Conservation (phyloP, 2,329 filamentous ascomycete species). For the Grosmannia clavigera region DNA sequence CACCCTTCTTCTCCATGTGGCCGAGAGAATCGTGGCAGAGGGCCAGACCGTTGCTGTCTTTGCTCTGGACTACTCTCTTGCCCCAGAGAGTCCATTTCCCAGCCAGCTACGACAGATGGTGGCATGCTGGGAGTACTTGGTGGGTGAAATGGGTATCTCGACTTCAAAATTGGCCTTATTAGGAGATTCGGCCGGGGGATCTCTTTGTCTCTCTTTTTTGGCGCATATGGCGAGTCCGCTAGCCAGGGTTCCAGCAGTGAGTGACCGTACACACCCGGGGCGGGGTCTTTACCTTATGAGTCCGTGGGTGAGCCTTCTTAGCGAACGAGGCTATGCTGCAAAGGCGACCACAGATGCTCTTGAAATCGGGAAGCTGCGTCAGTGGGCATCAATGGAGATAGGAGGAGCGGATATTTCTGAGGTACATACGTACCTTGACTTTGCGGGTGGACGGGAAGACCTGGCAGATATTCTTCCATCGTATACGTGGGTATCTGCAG, state of each 20-base stretch:
- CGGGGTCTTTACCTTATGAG: neutral
- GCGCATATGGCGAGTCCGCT: neutral
- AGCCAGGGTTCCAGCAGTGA: neutral
- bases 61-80: neutral
- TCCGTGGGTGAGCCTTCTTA: neutral
- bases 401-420: neutral
- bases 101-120: neutral
- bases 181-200: neutral
- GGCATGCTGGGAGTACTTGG: neutral
- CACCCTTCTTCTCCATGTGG: neutral
- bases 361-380: neutral
- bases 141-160: neutral
- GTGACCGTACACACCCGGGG: neutral
- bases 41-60: neutral
- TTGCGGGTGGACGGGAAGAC: neutral
- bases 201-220: neutral
- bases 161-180: neutral
- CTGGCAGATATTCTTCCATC: neutral
- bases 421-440: neutral
- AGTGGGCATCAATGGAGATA: neutral
- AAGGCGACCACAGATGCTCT: neutral
- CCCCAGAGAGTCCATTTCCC: neutral
- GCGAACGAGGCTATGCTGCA: neutral
- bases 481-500: neutral
- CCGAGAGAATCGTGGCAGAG: neutral